Conservation (phyloP, 2,329 filamentous ascomycete species). For the Colletotrichum godetiae region DNA sequence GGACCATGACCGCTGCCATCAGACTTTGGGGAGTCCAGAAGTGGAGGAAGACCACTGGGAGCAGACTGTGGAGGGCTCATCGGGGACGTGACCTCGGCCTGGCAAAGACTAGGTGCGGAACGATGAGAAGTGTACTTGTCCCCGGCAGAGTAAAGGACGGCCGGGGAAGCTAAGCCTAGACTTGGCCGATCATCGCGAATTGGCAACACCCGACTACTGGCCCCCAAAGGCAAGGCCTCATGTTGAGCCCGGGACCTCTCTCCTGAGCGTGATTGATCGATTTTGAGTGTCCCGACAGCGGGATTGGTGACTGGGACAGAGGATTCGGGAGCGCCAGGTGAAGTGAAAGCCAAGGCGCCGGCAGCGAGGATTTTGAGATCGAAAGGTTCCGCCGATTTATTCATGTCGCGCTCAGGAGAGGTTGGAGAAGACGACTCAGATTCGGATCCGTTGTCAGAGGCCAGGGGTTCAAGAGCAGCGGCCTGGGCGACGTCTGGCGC, state of each 20-base stretch:
- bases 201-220: slow-evolving; percentile 46
- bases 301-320: slow-evolving; percentile 34
- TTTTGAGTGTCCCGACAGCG: slow-evolving; percentile 28
- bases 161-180: slow-evolving; percentile 19
- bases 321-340: slow-evolving; percentile 23
- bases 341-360: slow-evolving; percentile 43
- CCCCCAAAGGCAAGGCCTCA: neutral
- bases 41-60: slow-evolving; percentile 48
- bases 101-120: slow-evolving; percentile 1
- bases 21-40: slow-evolving; percentile 49
- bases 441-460: slow-evolving; percentile 40
- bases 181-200: slow-evolving; percentile 46
- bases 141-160: slow-evolving; percentile 21
- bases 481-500: slow-evolving; percentile 71
- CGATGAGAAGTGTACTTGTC: slow-evolving; percentile 21
- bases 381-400: slow-evolving; percentile 29
- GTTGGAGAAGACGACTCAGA: slow-evolving; percentile 33
- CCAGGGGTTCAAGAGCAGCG: slow-evolving; percentile 66
- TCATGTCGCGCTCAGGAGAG: slow-evolving; percentile 27
- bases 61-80: slow-evolving; percentile 28
- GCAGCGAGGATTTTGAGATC: slow-evolving; percentile 46
- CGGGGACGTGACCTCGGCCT: slow-evolving; percentile 20
- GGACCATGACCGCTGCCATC: slow-evolving; percentile 47
- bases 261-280: slow-evolving; percentile 4
- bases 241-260: slow-evolving; percentile 4